A percentile compares a stretch with the other conserved stretches of the same genome.
Evolutionary conservation across 352 stramenopile species (phyloP).

Genomic region (Phytophthora ramorum): DNA sequence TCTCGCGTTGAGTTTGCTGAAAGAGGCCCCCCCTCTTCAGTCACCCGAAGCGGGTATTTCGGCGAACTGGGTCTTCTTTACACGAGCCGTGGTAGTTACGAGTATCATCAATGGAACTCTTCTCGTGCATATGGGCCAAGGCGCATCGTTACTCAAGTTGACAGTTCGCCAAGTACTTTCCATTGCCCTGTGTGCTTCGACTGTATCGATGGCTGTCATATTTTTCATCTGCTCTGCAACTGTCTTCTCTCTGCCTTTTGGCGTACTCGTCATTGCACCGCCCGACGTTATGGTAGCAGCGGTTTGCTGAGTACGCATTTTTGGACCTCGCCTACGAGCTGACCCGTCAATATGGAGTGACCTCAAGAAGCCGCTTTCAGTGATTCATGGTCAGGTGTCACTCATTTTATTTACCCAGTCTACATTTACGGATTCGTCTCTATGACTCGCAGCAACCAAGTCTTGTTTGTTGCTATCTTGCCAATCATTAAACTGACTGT

Average conservation of each 20-base stretch:
- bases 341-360: conserved; percentile 1
- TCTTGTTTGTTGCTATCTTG: background rate
- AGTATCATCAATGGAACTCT: background rate
- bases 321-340: background rate
- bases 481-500: conserved; percentile 22
- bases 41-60: conserved; percentile 6
- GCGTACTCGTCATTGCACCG: background rate
- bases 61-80: conserved; percentile 17
- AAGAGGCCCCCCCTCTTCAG: conserved; percentile 10
- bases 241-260: background rate
- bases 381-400: conserved; percentile 19
- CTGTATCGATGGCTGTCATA: background rate
- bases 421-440: conserved; percentile 35
- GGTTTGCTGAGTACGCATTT: background rate
- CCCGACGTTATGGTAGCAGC: background rate
- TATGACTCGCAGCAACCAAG: conserved; percentile 16
- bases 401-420: conserved; percentile 36
- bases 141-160: background rate
- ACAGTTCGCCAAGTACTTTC: background rate
- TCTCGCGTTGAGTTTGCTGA: conserved; percentile 11
- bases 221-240: background rate
- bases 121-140: background rate
- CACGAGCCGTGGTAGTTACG: conserved; percentile 6
- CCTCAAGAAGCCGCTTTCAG: conserved; percentile 3
- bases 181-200: background rate